phyloP scores from a whole-genome alignment of 1,284 basidiomycete genomes.

The Marasmius sp. region DNA sequence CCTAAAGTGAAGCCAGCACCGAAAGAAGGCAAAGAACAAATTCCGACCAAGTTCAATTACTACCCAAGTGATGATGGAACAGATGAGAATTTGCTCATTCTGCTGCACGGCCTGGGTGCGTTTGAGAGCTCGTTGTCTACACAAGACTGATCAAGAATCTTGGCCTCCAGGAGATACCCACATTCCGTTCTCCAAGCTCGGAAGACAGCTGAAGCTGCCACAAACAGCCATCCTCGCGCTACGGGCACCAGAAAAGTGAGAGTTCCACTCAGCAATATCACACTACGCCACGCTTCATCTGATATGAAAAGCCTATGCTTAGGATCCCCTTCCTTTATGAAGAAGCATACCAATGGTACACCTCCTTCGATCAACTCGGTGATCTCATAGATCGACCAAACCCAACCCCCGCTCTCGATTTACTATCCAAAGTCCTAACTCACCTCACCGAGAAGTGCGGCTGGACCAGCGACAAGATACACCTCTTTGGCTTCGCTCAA shows the following conservation, averaged over 20 bases:
- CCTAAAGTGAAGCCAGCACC: conserved; percentile 56
- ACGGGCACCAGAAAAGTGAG: conserved; percentile 77
- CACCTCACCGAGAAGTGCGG: conserved; percentile 59
- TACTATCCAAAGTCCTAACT: conserved; percentile 53
- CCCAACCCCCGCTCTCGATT: conserved; percentile 63
- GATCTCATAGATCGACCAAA: conserved; percentile 71
- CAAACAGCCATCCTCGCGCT: conserved; percentile 84
- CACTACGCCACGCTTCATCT: neutral
- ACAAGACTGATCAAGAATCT: neutral
- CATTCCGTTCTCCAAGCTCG: conserved; percentile 73
- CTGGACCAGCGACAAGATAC: conserved; percentile 72
- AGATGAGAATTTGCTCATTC: conserved; percentile 84
- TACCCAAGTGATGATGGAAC: conserved; percentile 73
- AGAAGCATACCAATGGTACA: conserved; percentile 86
- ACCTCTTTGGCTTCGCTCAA: conserved; percentile 89
- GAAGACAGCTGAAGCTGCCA: conserved; percentile 73
- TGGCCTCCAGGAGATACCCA: conserved; percentile 74
- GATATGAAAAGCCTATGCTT: conserved; percentile 1
- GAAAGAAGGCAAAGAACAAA: conserved; percentile 28
- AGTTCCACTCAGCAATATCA: conserved; percentile 8
- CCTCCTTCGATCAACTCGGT: conserved; percentile 79
- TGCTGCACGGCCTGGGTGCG: conserved; percentile 87
- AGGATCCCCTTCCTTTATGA: conserved; percentile 84
- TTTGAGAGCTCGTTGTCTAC: neutral
- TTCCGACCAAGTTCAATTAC: conserved; percentile 65